Evolutionary conservation across 768 basidiomycete genomes (phyloP).

Genomic region (Xerocomellus dryophilus): DNA sequence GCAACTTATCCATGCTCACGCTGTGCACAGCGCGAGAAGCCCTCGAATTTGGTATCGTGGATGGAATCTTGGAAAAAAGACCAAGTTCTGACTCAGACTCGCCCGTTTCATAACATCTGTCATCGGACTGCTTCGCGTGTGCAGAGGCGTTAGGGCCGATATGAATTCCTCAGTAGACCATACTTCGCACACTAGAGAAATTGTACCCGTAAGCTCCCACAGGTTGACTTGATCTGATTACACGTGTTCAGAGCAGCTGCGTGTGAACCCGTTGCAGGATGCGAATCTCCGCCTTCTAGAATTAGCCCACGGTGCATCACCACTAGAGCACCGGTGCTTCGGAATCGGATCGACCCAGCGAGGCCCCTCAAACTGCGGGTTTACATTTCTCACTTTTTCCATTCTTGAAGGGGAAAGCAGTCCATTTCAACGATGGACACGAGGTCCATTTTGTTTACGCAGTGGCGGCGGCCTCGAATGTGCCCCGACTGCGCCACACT

Average conservation of each 20-base stretch:
- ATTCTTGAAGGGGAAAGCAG: constrained; percentile 1
- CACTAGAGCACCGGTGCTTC: constrained; percentile 10
- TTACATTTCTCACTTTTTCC: constrained; percentile 15
- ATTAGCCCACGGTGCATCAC: constrained; percentile 18
- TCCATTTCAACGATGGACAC: constrained; percentile 20
- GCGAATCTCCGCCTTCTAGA: constrained; percentile 27
- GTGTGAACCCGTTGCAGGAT: constrained; percentile 12
- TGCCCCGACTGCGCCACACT: constrained; percentile 7
- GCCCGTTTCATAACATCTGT: constrained; percentile 19
- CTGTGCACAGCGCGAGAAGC: constrained; percentile 72
- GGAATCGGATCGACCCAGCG: constrained; percentile 26
- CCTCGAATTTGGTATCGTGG: constrained; percentile 87
- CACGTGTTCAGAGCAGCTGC: constrained; percentile 23
- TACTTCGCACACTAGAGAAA: constrained; percentile 14
- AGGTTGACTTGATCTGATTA: constrained; percentile 13
- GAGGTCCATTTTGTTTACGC: constrained; percentile 20
- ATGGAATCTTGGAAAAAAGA: constrained; percentile 82
- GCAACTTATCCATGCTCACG: constrained; percentile 21
- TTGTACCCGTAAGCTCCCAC: constrained; percentile 16
- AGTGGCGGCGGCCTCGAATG: constrained; percentile 13
- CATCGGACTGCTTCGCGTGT: constrained; percentile 4
- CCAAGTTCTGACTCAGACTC: constrained; percentile 48
- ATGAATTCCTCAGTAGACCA: neutral
- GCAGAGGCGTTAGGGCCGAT: constrained; percentile 6
- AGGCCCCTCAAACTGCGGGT: constrained; percentile 33